phyloP scores from a whole-genome alignment of 1,139 yeast species.

The Kazachstania sp. region DNA sequence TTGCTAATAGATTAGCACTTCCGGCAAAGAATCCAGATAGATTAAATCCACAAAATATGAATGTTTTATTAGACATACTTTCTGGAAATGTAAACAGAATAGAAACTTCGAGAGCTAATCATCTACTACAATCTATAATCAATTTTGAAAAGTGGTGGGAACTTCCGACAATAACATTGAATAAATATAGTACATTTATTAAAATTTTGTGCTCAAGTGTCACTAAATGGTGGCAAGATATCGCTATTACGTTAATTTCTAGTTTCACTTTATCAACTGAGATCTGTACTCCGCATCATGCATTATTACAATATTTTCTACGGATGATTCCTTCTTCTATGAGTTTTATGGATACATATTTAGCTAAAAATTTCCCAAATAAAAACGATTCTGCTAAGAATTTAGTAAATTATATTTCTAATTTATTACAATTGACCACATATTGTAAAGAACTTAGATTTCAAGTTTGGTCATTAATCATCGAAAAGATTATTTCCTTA shows the following conservation, averaged over 20 bases:
- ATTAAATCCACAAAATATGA: conserved; percentile 36
- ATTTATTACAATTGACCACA: conserved; percentile 48
- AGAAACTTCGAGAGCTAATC: conserved; percentile 36
- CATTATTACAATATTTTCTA: conserved; percentile 52
- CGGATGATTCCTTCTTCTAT: conserved; percentile 75
- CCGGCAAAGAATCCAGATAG: conserved; percentile 38
- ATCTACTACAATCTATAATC: conserved; percentile 44
- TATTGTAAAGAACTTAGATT: conserved; percentile 71
- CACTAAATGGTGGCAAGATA: conserved; percentile 85
- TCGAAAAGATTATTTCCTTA: conserved; percentile 73
- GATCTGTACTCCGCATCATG: conserved; percentile 50
- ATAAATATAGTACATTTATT: conserved; percentile 58
- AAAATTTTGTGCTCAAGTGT: conserved; percentile 72
- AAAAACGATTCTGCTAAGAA: conserved; percentile 53
- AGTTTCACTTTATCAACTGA: conserved; percentile 41
- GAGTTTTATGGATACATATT: conserved; percentile 49
- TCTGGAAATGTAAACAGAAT: conserved; percentile 46
- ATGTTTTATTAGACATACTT: conserved; percentile 38
- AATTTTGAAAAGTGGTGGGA: conserved; percentile 52
- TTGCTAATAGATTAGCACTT: conserved; percentile 40
- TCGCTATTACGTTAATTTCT: conserved; percentile 53
- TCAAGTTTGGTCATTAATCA: conserved; percentile 69
- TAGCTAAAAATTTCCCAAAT: conserved; percentile 67
- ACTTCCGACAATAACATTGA: conserved; percentile 35
- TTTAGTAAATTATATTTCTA: conserved; percentile 55